A percentile compares a stretch with the other conserved stretches of the same genome.
These are phyloP conservation scores for Trichoderma citrinoviride DNA, from an alignment of 2,329 filamentous ascomycete genomes.

Conservation along the genomic window DNA sequence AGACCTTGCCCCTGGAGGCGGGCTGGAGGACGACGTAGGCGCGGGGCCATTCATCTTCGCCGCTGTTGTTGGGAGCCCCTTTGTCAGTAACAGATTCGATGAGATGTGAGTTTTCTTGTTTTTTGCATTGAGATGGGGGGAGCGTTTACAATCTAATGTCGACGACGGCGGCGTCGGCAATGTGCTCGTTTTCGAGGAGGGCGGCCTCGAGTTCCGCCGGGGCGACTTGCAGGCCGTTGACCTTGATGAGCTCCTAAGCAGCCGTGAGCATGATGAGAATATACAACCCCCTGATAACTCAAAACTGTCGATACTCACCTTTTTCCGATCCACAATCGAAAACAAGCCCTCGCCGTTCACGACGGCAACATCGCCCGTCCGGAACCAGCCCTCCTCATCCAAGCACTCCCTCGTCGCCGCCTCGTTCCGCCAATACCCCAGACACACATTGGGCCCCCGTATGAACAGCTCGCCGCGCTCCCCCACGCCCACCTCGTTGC, in stretches of 20 bases:
- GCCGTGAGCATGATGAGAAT: background rate
- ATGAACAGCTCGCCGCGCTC: conserved; percentile 54
- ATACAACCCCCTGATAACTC: too few relatives aligned
- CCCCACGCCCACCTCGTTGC: conserved; percentile 47
- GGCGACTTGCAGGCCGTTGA: conserved; percentile 59
- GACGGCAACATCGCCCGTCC: conserved; percentile 57
- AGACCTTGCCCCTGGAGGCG: conserved; percentile 43
- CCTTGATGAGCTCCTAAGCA: conserved; percentile 54
- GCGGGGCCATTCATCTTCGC: conserved; percentile 50
- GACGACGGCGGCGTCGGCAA: conserved; percentile 55
- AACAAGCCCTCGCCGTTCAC: conserved; percentile 47
- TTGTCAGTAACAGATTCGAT: background rate
- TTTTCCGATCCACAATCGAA: conserved; percentile 49
- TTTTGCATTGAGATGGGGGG: background rate
- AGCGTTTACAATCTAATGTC: conserved; percentile 48
- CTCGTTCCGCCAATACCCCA: conserved; percentile 58
- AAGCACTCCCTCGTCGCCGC: conserved; percentile 52
- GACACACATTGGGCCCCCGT: conserved; percentile 55
- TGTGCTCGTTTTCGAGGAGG: conserved; percentile 48
- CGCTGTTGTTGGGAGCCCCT: conserved; percentile 26
- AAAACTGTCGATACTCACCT: conserved; percentile 37
- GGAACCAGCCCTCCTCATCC: conserved; percentile 54
- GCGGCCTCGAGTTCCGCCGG: conserved; percentile 57
- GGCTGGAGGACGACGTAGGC: conserved; percentile 53
- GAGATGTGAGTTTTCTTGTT: background rate